Evolutionary conservation across 106 monocot species (phyloP).

Genomic region (Dendrobium chrysotoxum): DNA sequence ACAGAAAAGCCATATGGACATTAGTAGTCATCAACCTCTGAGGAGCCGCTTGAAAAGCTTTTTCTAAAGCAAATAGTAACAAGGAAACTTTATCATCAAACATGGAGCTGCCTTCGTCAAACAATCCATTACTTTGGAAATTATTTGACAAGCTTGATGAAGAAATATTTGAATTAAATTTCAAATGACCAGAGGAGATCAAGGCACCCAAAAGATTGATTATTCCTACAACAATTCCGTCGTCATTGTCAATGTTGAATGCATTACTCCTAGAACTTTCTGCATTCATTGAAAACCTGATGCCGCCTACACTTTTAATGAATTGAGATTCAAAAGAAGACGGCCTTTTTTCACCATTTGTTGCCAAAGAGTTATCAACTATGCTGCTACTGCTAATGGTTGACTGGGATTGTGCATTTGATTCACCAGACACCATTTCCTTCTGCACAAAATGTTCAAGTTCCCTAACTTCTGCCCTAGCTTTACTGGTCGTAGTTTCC

Average conservation of each 20-base stretch:
- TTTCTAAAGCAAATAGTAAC: constrained; percentile 83
- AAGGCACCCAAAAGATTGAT: constrained; percentile 86
- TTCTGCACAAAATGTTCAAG: constrained; percentile 17
- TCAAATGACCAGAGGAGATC: constrained; percentile 66
- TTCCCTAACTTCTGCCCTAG: constrained; percentile 13
- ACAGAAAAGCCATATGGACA: constrained; percentile 73
- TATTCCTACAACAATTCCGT: constrained; percentile 87
- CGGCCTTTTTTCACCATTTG: constrained; percentile 37
- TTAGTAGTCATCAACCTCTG: constrained; percentile 81
- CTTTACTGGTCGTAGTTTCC: constrained; percentile 16
- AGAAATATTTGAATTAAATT: constrained; percentile 35
- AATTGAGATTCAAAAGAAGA: constrained; percentile 49
- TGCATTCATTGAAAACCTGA: constrained; percentile 70
- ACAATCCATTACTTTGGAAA: constrained; percentile 20
- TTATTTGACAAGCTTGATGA: constrained; percentile 27
- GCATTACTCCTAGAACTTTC: constrained; percentile 82
- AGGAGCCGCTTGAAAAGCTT: constrained; percentile 80
- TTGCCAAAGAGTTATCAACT: constrained; percentile 3
- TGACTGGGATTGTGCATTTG: constrained; percentile 17
- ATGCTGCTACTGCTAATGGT: not conserved
- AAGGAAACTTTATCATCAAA: constrained; percentile 76
- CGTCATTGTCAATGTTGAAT: constrained; percentile 81
- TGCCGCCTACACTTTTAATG: constrained; percentile 61
- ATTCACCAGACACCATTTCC: constrained; percentile 20
- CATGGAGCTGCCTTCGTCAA: constrained; percentile 70